These are phyloP conservation scores for Rubus idaeus DNA, from an alignment of 306 rosid species.

Conservation along the genomic window DNA sequence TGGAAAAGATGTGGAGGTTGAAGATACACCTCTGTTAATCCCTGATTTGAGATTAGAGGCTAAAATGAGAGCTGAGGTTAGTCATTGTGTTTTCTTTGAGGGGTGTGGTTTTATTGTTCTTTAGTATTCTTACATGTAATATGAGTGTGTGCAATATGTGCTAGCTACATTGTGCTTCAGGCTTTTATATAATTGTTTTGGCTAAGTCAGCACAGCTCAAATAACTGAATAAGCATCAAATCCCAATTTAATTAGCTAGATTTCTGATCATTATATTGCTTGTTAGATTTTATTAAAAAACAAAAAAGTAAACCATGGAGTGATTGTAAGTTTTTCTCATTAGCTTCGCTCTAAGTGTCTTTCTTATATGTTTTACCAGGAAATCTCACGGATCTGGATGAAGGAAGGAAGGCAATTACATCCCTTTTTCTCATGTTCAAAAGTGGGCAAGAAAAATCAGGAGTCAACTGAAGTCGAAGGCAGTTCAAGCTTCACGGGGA, in stretches of 20 bases:
- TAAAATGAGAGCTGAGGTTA: slow-evolving; percentile 62
- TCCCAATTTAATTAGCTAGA: background rate
- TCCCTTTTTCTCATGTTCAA: slow-evolving; percentile 66
- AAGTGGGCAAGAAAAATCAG: slow-evolving; percentile 41
- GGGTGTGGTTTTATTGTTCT: no score
- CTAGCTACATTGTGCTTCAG: background rate
- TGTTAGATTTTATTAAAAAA: background rate
- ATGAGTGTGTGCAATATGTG: background rate
- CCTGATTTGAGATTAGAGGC: slow-evolving; percentile 66
- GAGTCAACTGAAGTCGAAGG: slow-evolving; percentile 36
- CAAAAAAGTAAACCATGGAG: background rate
- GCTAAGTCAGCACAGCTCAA: background rate
- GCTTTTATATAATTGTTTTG: background rate
- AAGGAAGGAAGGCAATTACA: slow-evolving; percentile 62
- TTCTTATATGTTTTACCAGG: slow-evolving; percentile 44
- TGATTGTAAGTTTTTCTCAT: slow-evolving; percentile 7
- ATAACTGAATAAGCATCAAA: background rate
- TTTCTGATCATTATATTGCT: background rate
- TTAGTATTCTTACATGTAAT: background rate
- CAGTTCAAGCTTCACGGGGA: slow-evolving; percentile 17
- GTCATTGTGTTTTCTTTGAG: slow-evolving; percentile 18
- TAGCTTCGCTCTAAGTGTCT: slow-evolving; percentile 11
- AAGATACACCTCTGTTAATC: slow-evolving; percentile 32
- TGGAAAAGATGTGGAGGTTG: slow-evolving; percentile 24
- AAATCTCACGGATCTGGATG: slow-evolving; percentile 53